These are phyloP conservation scores for Eucalyptus victrix DNA, from an alignment of 345 rosid genomes.

Conservation along the genomic window DNA sequence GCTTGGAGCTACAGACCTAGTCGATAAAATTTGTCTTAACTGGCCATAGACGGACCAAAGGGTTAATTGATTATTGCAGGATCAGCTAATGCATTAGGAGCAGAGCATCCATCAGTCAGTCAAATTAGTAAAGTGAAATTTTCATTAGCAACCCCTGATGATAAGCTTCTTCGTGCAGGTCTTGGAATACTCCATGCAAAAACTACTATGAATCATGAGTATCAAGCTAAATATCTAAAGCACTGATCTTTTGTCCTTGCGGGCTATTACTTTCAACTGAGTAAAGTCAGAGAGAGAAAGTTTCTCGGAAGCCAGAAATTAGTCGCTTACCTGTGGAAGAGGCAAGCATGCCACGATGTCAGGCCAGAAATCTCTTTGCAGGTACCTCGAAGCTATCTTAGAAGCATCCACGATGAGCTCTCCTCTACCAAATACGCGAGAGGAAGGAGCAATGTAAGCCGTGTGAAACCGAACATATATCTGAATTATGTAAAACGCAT, in stretches of 20 bases:
- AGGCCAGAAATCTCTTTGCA: conserved; percentile 28
- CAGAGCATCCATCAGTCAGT: not conserved
- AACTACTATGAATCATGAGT: not conserved
- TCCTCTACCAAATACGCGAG: conserved; percentile 56
- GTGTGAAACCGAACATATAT: conserved; percentile 34
- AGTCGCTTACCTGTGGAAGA: conserved; percentile 41
- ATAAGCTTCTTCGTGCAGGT: not conserved
- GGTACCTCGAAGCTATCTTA: conserved; percentile 33
- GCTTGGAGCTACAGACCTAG: not conserved
- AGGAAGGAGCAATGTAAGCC: conserved; percentile 55
- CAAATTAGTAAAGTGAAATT: not conserved
- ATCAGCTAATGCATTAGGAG: not conserved
- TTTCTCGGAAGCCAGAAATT: not conserved
- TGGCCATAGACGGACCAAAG: not conserved
- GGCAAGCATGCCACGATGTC: conserved; percentile 39
- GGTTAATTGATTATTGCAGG: not conserved
- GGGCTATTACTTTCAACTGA: not conserved
- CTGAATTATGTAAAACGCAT: conserved; percentile 30
- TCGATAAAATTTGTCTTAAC: not conserved
- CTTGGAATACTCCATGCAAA: not conserved
- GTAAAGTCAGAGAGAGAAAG: not conserved
- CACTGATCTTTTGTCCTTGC: not conserved
- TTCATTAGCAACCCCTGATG: not conserved
- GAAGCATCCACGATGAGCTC: conserved; percentile 38
- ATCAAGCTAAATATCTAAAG: not conserved